Evolutionary conservation across 2,329 filamentous ascomycete genomes (phyloP).

Genomic region (Cordyceps farinosa): DNA sequence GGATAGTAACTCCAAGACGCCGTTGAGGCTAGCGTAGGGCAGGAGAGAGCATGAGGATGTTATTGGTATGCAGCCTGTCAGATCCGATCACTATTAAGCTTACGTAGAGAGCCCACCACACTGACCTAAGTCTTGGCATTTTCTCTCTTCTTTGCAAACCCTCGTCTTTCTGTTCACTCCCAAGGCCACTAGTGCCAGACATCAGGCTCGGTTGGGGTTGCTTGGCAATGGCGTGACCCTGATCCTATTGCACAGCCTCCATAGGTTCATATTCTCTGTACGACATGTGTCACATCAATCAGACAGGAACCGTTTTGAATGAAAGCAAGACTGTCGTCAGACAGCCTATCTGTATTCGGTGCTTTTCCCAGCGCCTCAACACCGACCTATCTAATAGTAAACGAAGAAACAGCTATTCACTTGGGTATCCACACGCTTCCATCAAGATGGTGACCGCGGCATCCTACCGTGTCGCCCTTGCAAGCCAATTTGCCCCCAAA

Average conservation of each 20-base stretch:
- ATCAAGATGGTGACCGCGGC: neutral
- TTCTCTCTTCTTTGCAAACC: neutral
- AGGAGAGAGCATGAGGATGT: neutral
- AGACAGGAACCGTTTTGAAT: neutral
- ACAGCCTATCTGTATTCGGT: slow-evolving; percentile 6
- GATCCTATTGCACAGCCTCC: neutral
- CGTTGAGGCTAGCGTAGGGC: neutral
- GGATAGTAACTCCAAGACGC: neutral
- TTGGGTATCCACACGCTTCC: slow-evolving; percentile 17
- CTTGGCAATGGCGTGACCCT: slow-evolving; percentile 12
- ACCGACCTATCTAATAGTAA: slow-evolving; percentile 12
- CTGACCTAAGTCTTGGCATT: neutral
- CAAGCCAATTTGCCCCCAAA: slow-evolving; percentile 14
- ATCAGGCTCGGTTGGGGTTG: neutral
- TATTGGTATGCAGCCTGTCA: neutral
- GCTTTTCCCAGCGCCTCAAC: neutral
- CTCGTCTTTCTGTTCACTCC: slow-evolving; percentile 19
- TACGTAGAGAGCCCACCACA: neutral
- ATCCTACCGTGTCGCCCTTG: slow-evolving; percentile 10
- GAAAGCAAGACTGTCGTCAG: neutral
- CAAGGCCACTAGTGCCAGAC: slow-evolving; percentile 28
- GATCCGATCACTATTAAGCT: slow-evolving; percentile 5
- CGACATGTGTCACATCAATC: neutral
- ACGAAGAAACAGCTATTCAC: slow-evolving; percentile 7
- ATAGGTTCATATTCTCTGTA: neutral